Evolutionary conservation across 306 rosid species (phyloP), one percentile per base, ranked within the genome.

Genomic region (Abrus precatorius): DNA sequence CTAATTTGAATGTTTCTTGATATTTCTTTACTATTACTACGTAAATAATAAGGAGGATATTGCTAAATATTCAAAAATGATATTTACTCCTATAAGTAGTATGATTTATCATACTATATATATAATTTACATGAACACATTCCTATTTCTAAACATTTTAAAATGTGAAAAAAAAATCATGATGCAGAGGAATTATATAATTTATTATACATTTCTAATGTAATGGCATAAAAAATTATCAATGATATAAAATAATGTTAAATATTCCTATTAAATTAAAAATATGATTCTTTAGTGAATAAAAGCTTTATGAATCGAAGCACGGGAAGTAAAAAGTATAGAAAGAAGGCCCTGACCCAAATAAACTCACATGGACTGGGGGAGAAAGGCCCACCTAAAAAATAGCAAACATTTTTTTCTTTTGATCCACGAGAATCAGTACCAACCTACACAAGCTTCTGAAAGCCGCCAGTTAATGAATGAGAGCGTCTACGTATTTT

Each of bases 301-400:
- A 50, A 50, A 50, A 3, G 20, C 8, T 10, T 9, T n/a, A 7
- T 2, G 49, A 38, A n/a, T n/a, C 41, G 30, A 12, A 11, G 30
- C 48, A 6, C 49, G 20, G 4, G 40, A 36, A 36, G 40, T 36
- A 36, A 36, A 36, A 36, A 4, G 40, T 36, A 36, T 4, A 4
- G 40, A 36, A 36, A 36, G 4, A 36, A 36, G 4, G 61, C 59
- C 27, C 2, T 9, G 28, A 12, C 11, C 59, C 7, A 3, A 48
- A 10, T 12, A 2, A 11, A 45, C 44, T 12, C 12, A 1, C 10
- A 5, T 50, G 61, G 75, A 33, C 14, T 0, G 33, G 33, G 9
- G n/a, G 48, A 29, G n/a, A n/a, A 33, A 32, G 47, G 61, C 61
- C 76, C 62, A 49, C n/a, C 7, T 29, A 69, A 2, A 70, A 70